Conservation (phyloP, 2,329 filamentous ascomycete genomes). For the Ambrosiella xylebori region DNA sequence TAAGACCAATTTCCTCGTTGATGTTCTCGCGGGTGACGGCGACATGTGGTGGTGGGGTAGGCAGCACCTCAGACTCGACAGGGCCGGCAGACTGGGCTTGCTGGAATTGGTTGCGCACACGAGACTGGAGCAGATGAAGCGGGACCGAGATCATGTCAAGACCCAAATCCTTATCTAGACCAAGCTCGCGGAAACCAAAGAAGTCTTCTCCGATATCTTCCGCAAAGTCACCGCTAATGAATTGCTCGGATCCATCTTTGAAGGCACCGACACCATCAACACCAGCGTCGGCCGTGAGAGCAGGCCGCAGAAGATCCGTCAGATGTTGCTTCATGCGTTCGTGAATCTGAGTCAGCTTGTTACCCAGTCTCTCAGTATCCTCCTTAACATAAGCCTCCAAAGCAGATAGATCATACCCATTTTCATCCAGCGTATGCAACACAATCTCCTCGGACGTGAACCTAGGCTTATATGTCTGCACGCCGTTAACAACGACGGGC, state of each 20-base stretch:
- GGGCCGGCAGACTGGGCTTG: slow-evolving; percentile 50
- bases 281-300: slow-evolving; percentile 55
- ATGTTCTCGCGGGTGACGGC: slow-evolving; percentile 67
- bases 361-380: slow-evolving; percentile 71
- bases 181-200: slow-evolving; percentile 93
- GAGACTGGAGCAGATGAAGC: slow-evolving; percentile 79
- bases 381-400: slow-evolving; percentile 82
- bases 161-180: slow-evolving; percentile 79
- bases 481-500: slow-evolving; percentile 30
- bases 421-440: slow-evolving; percentile 69
- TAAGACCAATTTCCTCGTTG: slow-evolving; percentile 64
- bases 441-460: slow-evolving; percentile 75
- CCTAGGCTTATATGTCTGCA: slow-evolving; percentile 33
- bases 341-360: slow-evolving; percentile 68
- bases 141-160: slow-evolving; percentile 78
- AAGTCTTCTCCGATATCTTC: slow-evolving; percentile 97
- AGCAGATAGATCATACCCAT: slow-evolving; percentile 63
- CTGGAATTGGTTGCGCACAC: slow-evolving; percentile 73
- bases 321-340: slow-evolving; percentile 90
- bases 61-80: slow-evolving; percentile 44
- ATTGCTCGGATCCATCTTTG: slow-evolving; percentile 93
- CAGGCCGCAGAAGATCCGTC: slow-evolving; percentile 81
- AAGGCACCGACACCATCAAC: slow-evolving; percentile 80
- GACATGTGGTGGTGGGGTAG: slow-evolving; percentile 51
- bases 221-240: slow-evolving; percentile 89